Conservation (phyloP, 2,329 filamentous ascomycete species). For the Xylariaceae sp. region DNA sequence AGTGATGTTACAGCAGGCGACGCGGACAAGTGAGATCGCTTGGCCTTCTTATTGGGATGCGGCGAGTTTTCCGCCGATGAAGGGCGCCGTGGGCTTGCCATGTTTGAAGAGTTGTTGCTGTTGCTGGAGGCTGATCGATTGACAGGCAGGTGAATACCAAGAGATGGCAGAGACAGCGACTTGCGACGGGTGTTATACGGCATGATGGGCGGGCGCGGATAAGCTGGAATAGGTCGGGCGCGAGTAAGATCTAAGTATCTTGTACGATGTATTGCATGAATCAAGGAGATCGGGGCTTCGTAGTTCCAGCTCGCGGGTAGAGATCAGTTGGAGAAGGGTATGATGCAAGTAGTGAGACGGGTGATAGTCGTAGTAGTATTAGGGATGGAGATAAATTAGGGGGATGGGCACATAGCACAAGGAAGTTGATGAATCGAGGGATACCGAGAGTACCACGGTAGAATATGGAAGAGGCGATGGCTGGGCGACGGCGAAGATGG, state of each 20-base stretch:
- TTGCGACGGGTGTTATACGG: conserved; percentile 96
- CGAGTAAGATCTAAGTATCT: conserved; percentile 15
- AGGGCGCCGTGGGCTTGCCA: conserved; percentile 23
- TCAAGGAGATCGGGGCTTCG: conserved; percentile 16
- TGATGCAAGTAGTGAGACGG: conserved; percentile 13
- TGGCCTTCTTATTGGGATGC: conserved; percentile 62
- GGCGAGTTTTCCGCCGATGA: conserved; percentile 22
- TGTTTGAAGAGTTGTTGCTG: conserved; percentile 18
- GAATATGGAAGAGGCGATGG: conserved; percentile 11
- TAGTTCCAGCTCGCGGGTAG: conserved; percentile 14
- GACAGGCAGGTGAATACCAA: conserved; percentile 82
- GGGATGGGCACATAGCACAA: neutral
- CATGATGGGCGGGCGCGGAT: conserved; percentile 48
- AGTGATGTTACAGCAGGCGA: conserved; percentile 11
- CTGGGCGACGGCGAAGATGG: conserved; percentile 17
- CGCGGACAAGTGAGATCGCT: conserved; percentile 64
- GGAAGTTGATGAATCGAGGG: neutral
- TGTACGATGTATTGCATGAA: conserved; percentile 21
- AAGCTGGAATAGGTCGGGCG: conserved; percentile 11
- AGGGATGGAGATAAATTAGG: conserved; percentile 1
- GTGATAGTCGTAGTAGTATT: conserved; percentile 1
- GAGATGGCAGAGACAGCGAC: conserved; percentile 84
- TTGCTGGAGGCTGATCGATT: conserved; percentile 30
- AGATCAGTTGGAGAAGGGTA: conserved; percentile 6
- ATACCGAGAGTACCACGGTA: neutral